Evolutionary conservation across 2,329 filamentous ascomycete species (phyloP), one percentile per base, ranked within the genome.

Genomic region (Fusarium pininemorale): DNA sequence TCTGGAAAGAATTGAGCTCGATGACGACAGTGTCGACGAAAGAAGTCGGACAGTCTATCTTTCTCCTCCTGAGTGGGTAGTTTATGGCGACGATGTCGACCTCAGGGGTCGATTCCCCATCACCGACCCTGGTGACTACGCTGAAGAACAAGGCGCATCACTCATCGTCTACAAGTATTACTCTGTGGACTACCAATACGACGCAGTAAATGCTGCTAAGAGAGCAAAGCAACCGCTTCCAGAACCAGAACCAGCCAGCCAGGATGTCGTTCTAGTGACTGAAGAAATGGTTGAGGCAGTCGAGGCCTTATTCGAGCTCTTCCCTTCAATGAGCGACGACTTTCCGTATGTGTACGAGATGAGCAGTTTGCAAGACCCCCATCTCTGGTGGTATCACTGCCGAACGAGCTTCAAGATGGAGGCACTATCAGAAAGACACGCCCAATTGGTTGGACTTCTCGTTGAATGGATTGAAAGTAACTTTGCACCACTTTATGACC

Each of bases 381-480:
- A 57, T 20, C 44, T 41, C 3, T 69, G 66, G 66, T 69, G 66
- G 66, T 69, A 69, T 45, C 63, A 69, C 13, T 67, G 64, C 11
- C 63, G 66, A 24, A 57, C 38, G 1, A 20, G 24, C 8, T 54
- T 51, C 45, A 28, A 28, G 11, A 48, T 63, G 6, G 50, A 63
- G 18, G 22, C 24, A 3, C 12, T 69, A 4, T 42, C 57, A 15
- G 24, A 47, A 1, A 18, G 57, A 4, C 64, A 69, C 1, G 57
- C 24, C 7, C 37, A 42, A 0, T 32, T 70, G 1, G 41, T 70
- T 8, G 13, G 11, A 9, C 51, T 39, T 1, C 28, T 69, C 3
- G n/a, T 63, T 3, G 41, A 63, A 26, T 63, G 57, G 64, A 70
- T 69, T 3, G 67, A 70, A 22, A 41, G 11, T 11, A 35, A 38